Evolutionary conservation across 75 land plant genomes (phyloP), one percentile per base, ranked within the genome.

Genomic region (Selaginella tamariscina): DNA sequence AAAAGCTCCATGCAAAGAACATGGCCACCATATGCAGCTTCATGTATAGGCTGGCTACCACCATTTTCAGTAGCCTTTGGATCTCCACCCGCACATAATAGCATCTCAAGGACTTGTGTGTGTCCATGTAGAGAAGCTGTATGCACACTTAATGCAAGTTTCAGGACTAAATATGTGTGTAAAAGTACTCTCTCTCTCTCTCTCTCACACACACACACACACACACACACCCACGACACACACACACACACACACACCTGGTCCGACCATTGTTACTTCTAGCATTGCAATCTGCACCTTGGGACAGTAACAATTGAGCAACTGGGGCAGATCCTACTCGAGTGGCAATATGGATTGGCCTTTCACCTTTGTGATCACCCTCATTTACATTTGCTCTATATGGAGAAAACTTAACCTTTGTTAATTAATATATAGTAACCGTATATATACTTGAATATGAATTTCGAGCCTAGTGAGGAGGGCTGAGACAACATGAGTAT

Each of bases 241-340:
- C 11, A 39, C 11, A 39, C 5, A 5, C 49, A 5, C 15, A 15
- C n/a, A 22, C 65, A n/a, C 28, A 79, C 81, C 81, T 57, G 74
- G 60, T 75, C 30, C 81, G 74, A 24, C 81, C 81, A 75, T 79
- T 79, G 31, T 75, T 76, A n/a, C 78, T 79, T 67, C 64, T 60
- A 28, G 33, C 31, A 39, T 62, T 32, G 8, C 67, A 67, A 64
- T 71, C 56, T 1, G 81, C 81, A 73, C 74, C 70, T 28, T 67
- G 66, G 15, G 29, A 44, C 30, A 79, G 54, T 13, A 79, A 67
- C 26, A 32, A 65, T 54, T 75, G 54, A 22, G 75, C 74, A 15
- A 65, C 74, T 32, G 66, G 29, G 66, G 63, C 56, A 27, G 73
- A 76, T 60, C 81, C 81, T 27, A 55, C 59, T 20, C 81, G 79